Conservation (phyloP, 257 asterid species). For the Solanum virginianum region DNA sequence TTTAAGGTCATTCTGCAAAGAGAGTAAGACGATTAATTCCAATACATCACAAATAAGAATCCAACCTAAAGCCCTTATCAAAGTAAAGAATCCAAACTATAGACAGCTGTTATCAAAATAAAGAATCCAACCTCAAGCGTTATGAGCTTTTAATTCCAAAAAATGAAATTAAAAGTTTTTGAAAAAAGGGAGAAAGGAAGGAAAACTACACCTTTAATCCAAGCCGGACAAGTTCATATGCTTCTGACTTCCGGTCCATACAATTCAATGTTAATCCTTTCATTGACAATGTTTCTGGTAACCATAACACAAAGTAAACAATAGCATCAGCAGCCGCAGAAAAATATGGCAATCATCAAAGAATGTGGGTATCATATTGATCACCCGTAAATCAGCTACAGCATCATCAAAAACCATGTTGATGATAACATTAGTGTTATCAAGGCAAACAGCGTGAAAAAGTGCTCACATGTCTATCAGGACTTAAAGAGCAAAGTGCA, state of each 20-base stretch:
- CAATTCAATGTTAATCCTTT: slow-evolving; percentile 95
- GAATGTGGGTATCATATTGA: not conserved
- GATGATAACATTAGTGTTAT: not conserved
- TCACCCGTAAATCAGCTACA: not conserved
- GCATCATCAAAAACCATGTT: not conserved
- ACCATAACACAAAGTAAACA: not conserved
- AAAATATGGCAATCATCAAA: not conserved
- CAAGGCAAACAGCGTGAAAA: not conserved
- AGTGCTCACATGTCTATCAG: not conserved
- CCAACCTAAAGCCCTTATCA: not conserved
- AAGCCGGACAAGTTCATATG: slow-evolving; percentile 95
- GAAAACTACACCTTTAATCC: slow-evolving; percentile 69
- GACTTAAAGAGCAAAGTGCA: not conserved
- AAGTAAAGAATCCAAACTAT: not conserved
- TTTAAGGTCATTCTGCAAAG: slow-evolving; percentile 95
- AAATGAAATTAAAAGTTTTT: not conserved
- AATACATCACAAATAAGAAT: not conserved
- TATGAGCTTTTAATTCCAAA: not conserved
- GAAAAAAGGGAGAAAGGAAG: not conserved
- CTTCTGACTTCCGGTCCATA: slow-evolving; percentile 96
- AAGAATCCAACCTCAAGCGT: not conserved
- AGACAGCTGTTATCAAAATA: not conserved
- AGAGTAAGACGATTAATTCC: slow-evolving; percentile 8
- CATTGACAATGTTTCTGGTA: slow-evolving; percentile 88
- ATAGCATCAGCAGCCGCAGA: not conserved